These are phyloP conservation scores for Exutisphaerella laricina DNA, from an alignment of 2,329 filamentous ascomycete genomes.

Conservation along the genomic window DNA sequence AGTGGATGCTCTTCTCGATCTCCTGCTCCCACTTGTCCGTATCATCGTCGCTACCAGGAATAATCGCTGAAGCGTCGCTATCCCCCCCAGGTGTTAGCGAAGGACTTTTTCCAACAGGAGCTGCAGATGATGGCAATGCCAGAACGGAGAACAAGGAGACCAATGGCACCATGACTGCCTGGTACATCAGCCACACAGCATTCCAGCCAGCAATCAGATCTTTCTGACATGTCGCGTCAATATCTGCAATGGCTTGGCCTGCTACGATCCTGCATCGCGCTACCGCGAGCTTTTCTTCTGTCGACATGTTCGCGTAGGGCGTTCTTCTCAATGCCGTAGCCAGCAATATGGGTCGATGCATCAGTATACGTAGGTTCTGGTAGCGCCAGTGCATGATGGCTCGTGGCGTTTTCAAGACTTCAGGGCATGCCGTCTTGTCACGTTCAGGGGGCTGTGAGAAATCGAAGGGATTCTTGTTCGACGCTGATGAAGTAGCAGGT, in stretches of 20 bases:
- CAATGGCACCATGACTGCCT: conserved; percentile 72
- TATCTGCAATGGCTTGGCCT: conserved; percentile 65
- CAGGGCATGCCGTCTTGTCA: conserved; percentile 47
- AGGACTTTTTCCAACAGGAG: conserved; percentile 40
- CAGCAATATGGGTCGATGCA: conserved; percentile 67
- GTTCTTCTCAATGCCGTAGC: conserved; percentile 53
- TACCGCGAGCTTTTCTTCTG: conserved; percentile 63
- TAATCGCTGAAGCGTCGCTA: conserved; percentile 26
- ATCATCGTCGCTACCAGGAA: conserved; percentile 27
- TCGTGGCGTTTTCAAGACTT: conserved; percentile 63
- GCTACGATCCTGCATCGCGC: conserved; percentile 65
- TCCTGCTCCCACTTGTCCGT: conserved; percentile 38
- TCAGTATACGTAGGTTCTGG: conserved; percentile 69
- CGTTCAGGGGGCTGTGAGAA: conserved; percentile 59
- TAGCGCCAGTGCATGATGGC: conserved; percentile 79
- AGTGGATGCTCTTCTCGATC: conserved; percentile 39
- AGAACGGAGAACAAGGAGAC: conserved; percentile 57
- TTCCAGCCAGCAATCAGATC: conserved; percentile 78
- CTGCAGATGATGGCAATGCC: conserved; percentile 10
- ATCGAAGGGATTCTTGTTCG: conserved; percentile 36
- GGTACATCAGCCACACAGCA: conserved; percentile 75
- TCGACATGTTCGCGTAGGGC: conserved; percentile 48
- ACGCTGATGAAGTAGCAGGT: conserved; percentile 11
- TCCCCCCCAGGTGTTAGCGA: conserved; percentile 42
- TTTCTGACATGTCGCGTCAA: conserved; percentile 62